Conservation (phyloP, 2,329 filamentous ascomycete genomes). For the Lomentospora prolificans region DNA sequence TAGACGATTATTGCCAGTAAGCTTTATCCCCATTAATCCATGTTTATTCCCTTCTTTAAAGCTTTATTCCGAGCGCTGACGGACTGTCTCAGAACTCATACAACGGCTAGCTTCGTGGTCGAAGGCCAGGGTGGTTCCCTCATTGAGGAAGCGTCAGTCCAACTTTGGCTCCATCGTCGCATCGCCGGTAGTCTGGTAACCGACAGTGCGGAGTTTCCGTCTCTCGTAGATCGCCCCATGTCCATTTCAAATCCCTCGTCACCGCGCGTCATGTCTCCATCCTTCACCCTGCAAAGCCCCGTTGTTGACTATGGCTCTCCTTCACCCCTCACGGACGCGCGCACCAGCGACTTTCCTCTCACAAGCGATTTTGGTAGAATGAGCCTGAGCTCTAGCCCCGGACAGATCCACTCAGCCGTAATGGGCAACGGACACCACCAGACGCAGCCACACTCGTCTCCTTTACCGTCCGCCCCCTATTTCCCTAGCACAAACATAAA, state of each 20-base stretch:
- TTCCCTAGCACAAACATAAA: not conserved
- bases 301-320: not conserved
- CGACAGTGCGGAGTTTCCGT: slow-evolving; percentile 16
- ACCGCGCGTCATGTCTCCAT: not conserved
- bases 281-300: not conserved
- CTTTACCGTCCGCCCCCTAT: not conserved
- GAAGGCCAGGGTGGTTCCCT: slow-evolving; percentile 14
- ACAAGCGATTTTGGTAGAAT: not conserved
- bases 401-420: not conserved
- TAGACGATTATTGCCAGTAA: slow-evolving; percentile 18
- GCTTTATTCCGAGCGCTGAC: not conserved
- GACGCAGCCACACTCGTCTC: not conserved
- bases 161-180: slow-evolving; percentile 22
- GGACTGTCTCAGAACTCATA: slow-evolving; percentile 11
- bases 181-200: slow-evolving; percentile 19
- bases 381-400: slow-evolving; percentile 2
- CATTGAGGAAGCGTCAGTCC: slow-evolving; percentile 19
- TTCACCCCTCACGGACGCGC: not conserved
- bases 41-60: no score
- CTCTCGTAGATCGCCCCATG: not conserved
- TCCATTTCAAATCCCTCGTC: slow-evolving; percentile 2
- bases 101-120: slow-evolving; percentile 20
- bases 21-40: no score
- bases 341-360: not conserved
- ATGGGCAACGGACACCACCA: not conserved